Conservation (phyloP, 305 asterid species). For the Plantago coronopus region DNA sequence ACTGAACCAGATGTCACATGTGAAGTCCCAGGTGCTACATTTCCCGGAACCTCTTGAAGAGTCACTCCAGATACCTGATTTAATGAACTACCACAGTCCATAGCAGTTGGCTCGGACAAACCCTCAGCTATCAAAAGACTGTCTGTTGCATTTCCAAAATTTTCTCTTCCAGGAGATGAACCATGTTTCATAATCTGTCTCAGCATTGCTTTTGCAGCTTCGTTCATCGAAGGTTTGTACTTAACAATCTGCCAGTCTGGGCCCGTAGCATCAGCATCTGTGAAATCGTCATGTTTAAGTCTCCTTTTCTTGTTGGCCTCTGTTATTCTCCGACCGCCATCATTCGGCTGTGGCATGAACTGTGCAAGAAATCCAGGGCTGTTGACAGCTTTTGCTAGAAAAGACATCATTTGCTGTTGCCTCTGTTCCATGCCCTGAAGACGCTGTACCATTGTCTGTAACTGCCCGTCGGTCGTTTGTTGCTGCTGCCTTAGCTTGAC, state of each 20-base stretch:
- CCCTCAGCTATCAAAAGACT: constrained; percentile 38
- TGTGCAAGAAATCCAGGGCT: constrained; percentile 88
- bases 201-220: constrained; percentile 76
- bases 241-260: constrained; percentile 75
- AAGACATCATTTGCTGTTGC: constrained; percentile 95
- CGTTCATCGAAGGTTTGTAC: constrained; percentile 74
- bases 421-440: constrained; percentile 95
- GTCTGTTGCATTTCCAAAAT: constrained; percentile 39
- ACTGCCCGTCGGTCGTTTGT: constrained; percentile 67
- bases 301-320: constrained; percentile 80
- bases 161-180: constrained; percentile 58
- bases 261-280: constrained; percentile 36
- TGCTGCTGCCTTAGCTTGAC: constrained; percentile 88
- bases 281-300: constrained; percentile 53
- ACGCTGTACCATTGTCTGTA: constrained; percentile 68
- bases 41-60: constrained; percentile 55
- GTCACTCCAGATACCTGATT: constrained; percentile 52
- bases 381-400: constrained; percentile 86
- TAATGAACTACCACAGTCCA: constrained; percentile 36
- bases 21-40: constrained; percentile 29
- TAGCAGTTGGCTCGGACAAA: constrained; percentile 30
- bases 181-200: constrained; percentile 61
- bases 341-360: constrained; percentile 78
- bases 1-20: constrained; percentile 30
- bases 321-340: constrained; percentile 40